Percentiles rank a stretch among this genome's conserved stretches.
Evolutionary conservation across 2,329 filamentous ascomycete genomes (phyloP).

Genomic region (Fusarium pseudograminearum): DNA sequence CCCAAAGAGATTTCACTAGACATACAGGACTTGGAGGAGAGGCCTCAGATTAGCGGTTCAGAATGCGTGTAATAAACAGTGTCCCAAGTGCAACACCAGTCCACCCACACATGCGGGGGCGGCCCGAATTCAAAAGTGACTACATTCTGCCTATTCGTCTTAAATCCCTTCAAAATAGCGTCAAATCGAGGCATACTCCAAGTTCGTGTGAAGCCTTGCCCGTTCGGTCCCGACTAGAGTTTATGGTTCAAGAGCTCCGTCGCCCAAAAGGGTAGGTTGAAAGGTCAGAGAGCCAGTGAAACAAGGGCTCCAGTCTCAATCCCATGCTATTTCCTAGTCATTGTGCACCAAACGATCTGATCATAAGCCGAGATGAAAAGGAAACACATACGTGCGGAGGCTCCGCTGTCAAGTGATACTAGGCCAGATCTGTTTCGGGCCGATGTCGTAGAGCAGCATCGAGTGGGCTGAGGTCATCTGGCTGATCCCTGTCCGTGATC

Average conservation of each 20-base stretch:
- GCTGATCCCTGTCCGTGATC: constrained; percentile 21
- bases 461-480: constrained; percentile 13
- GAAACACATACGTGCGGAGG: constrained; percentile 12
- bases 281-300: background rate
- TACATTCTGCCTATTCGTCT: background rate
- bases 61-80: background rate
- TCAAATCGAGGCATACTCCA: background rate
- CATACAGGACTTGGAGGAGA: background rate
- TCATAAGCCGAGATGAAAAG: background rate
- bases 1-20: background rate
- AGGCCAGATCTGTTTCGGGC: constrained; percentile 14
- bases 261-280: constrained; percentile 16
- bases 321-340: background rate
- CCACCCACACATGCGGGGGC: constrained; percentile 23
- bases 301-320: background rate
- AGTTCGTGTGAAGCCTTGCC: background rate
- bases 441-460: constrained; percentile 1
- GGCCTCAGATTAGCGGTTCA: constrained; percentile 1
- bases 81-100: background rate
- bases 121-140: constrained; percentile 17
- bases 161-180: background rate
- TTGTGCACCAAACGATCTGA: background rate
- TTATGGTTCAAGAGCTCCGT: background rate
- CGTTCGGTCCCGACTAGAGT: background rate
- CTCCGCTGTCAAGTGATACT: constrained; percentile 29